A percentile compares a stretch with the other conserved stretches of the same genome.
Conservation (phyloP, 2,329 filamentous ascomycete genomes). For the Kalaharituber pfeilii region DNA sequence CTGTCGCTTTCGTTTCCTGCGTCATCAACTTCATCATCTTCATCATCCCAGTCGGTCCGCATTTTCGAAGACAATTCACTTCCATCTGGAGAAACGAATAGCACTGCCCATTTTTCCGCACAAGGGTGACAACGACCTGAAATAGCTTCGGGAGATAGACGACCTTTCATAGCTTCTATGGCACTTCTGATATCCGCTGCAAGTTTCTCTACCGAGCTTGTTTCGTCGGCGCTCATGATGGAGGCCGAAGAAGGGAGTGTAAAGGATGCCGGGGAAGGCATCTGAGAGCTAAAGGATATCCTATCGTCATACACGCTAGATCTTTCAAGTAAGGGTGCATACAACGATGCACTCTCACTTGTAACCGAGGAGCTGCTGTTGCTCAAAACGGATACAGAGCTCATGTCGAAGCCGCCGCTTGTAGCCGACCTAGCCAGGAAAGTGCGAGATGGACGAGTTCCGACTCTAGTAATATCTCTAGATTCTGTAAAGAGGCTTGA, state of each 20-base stretch:
- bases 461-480: slow-evolving; percentile 10
- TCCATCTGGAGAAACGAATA: slow-evolving; percentile 61
- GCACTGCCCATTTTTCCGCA: slow-evolving; percentile 63
- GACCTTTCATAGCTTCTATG: slow-evolving; percentile 52
- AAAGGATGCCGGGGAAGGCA: slow-evolving; percentile 16
- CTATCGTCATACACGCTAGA: slow-evolving; percentile 16
- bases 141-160: slow-evolving; percentile 44
- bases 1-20: slow-evolving; percentile 36
- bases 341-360: slow-evolving; percentile 41
- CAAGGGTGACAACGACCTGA: slow-evolving; percentile 60
- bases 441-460: slow-evolving; percentile 10
- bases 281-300: slow-evolving; percentile 16
- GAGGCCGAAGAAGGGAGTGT: slow-evolving; percentile 9
- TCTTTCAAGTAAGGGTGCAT: slow-evolving; percentile 16
- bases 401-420: slow-evolving; percentile 35
- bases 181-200: slow-evolving; percentile 44
- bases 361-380: slow-evolving; percentile 55
- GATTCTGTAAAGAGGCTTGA: slow-evolving; percentile 10
- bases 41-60: slow-evolving; percentile 50
- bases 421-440: slow-evolving; percentile 34
- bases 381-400: slow-evolving; percentile 53
- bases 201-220: slow-evolving; percentile 11
- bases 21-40: slow-evolving; percentile 48
- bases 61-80: slow-evolving; percentile 51
- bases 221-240: slow-evolving; percentile 8